Conservation (phyloP, 1,139 yeast species). For the Suhomyces bokatorum region DNA sequence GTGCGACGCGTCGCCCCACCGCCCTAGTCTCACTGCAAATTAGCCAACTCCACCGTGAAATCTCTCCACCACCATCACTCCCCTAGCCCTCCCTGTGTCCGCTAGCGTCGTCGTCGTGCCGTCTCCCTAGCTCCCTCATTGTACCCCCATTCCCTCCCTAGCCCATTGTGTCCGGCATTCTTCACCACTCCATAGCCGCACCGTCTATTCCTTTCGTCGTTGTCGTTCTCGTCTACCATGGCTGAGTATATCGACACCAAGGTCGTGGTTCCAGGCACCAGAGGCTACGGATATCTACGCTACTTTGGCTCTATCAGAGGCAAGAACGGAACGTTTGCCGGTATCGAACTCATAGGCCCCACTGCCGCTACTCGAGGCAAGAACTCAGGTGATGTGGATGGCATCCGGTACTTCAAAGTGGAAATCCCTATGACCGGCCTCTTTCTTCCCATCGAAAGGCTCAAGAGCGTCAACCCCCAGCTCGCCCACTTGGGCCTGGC, state of each 20-base stretch:
- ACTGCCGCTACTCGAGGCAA: conserved; percentile 49
- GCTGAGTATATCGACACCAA: conserved; percentile 31
- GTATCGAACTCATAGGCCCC: conserved; percentile 75
- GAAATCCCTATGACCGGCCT: conserved; percentile 66
- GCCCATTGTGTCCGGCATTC: not conserved
- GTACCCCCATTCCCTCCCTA: not conserved
- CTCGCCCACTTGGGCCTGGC: conserved; percentile 4
- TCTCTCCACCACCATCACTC: no score
- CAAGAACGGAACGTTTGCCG: conserved; percentile 80
- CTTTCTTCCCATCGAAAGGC: conserved; percentile 68
- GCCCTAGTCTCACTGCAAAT: no score
- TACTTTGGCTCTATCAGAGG: conserved; percentile 76
- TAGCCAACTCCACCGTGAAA: no score
- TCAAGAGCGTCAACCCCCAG: conserved; percentile 43
- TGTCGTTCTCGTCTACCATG: conserved; percentile 15
- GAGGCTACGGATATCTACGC: conserved; percentile 60
- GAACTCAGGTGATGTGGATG: conserved; percentile 47
- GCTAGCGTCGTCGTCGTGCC: no score
- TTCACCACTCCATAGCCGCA: not conserved
- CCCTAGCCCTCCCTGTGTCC: no score
- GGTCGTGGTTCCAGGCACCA: conserved; percentile 47
- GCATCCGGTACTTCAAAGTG: conserved; percentile 50
- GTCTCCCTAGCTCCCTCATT: no score
- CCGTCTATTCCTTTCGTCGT: not conserved
- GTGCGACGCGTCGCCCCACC: no score